Base-by-base conservation (phyloP, 140 eudicot species). In the Senecio squalidus region DNA sequence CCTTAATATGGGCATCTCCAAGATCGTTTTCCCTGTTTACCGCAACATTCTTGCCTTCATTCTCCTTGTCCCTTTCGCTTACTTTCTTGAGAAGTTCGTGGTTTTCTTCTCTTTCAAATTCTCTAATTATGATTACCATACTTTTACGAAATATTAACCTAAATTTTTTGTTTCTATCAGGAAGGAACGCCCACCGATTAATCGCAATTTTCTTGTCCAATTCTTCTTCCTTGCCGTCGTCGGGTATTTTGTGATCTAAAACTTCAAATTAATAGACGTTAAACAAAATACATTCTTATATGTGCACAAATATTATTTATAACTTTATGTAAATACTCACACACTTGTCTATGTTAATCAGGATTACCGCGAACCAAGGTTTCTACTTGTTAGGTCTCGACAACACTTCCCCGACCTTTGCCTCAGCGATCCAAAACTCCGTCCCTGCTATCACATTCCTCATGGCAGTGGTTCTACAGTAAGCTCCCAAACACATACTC, bases 391-490 rank as follows among this genome's bases (percentile, higher is more conserved):
- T 91, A 92, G 98, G 98, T 29, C 71, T 91, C 60, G 98, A 91
- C 64, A 64, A 86, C 85, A 91, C 98, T n/a, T 91, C 98, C 0
- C 98, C 98, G 13, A 91, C 98, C 36, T 91, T 91, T 43, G 98
- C 98, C 54, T 91, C 98, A 4, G 96, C 98, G 40, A 88, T 91
- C 4, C 97, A 90, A 65, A 90, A 90, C 69, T 90, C 95, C 21
- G 97, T 90, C 27, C 97, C 97, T 3, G 98, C 98, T 56, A 84
- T 91, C 36, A 91, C 98, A 11, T 91, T 91, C 51, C 96, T 91
- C 76, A 86, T 91, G 98, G 98, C 98, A 9, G 94, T 33, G 11
- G 5, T 86, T 29, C 91, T 91, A 80, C 75, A 92, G 98, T 48
- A 81, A 67, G 83, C 31, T 57, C 30, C 44, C 34, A 58, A 31